A percentile compares a stretch with the other conserved stretches of the same genome.
Conservation (phyloP, 306 rosid species). For the Vachellia collinsii region DNA sequence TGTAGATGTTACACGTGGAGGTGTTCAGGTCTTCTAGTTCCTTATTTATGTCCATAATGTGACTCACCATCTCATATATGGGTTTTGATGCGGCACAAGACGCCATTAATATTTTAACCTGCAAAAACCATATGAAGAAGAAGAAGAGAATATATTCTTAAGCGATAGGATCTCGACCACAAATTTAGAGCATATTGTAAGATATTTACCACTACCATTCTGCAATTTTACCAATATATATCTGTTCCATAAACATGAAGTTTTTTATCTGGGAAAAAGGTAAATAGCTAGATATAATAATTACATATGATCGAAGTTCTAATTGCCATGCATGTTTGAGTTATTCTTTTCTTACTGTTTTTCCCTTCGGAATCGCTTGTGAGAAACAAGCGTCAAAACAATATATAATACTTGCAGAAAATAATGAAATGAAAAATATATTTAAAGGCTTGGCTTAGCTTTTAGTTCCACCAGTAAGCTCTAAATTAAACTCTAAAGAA, state of each 20-base stretch:
- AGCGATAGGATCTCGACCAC: neutral
- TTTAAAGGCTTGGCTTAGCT: neutral
- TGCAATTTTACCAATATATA: neutral
- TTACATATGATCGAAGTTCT: neutral
- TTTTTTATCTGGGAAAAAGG: neutral
- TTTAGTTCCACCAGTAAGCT: neutral
- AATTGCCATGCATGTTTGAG: neutral
- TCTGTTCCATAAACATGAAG: neutral
- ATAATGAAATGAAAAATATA: neutral
- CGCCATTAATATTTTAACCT: neutral
- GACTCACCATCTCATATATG: neutral
- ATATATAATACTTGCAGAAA: neutral
- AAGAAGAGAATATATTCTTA: neutral
- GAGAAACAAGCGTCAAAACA: neutral
- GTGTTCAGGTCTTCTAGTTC: neutral
- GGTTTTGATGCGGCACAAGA: neutral
- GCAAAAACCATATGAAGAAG: neutral
- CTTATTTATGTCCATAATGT: slow-evolving; percentile 23
- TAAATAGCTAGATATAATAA: no score
- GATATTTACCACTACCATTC: neutral
- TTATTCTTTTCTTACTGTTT: neutral
- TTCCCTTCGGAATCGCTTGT: neutral
- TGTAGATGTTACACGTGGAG: neutral
- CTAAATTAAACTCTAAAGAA: neutral
- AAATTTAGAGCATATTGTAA: neutral